Evolutionary conservation across 305 asterid species (phyloP), one percentile per base, ranked within the genome.

Genomic region (Plantago coronopus): DNA sequence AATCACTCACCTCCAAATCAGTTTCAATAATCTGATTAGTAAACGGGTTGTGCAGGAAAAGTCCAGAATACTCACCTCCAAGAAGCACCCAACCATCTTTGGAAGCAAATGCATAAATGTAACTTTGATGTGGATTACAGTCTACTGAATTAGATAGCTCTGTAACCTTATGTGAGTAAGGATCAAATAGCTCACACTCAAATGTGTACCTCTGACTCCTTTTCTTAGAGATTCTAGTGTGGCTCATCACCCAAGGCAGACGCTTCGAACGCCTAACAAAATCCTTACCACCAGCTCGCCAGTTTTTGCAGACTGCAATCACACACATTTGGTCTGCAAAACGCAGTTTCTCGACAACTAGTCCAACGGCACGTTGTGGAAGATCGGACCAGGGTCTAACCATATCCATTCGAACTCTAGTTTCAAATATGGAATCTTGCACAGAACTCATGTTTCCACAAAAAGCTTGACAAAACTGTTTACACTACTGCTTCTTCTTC

Each of bases 11-110:
- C 3, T 8, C 4, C 34, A 43, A 15, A 25, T 23, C 9, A 14
- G 48, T 48, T 14, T 11, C 3, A 48, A 15, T 20, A 1, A 58
- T 15, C 25, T 23, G 18, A 21, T 58, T 58, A 16, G 63, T 58
- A 20, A 58, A 58, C 22, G 51, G 63, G 3, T 58, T 43, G 49
- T 58, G 51, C 51, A 43, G 43, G 21, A 58, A 58, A 22, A 15
- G 31, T 7, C 1, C 4, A 22, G 18, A 12, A 51, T 17, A 11
- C 18, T 13, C 31, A 8, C 38, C 27, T 16, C 51, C 34, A 43
- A 22, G 37, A 21, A 58, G 31, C 40, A 43, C 47, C 51, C 51
- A 58, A 0, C 63, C 63, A 42, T 58, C 13, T 27, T 58, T 58
- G 13, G 63, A 58, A 15, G 63, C 51, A 21, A 51, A 17, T 0